These are phyloP conservation scores for Eucalyptus caleyi DNA, from an alignment of 345 rosid genomes.

Conservation along the genomic window DNA sequence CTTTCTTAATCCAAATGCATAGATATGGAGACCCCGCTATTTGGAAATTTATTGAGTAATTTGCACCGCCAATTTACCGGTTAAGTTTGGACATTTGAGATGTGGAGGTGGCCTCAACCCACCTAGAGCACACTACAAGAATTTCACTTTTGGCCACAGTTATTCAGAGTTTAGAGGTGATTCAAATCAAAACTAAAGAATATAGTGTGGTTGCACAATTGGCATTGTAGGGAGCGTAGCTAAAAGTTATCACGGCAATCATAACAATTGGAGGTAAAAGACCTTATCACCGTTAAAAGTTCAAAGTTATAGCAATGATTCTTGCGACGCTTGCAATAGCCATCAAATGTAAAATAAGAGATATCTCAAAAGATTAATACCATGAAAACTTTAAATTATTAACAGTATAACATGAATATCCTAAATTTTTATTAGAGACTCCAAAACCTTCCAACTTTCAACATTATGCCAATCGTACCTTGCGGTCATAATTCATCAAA, in stretches of 20 bases:
- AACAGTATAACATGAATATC: fast-evolving
- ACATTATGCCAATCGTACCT: background rate
- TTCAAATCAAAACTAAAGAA: background rate
- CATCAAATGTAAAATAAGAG: background rate
- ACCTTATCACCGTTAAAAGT: background rate
- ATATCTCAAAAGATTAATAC: background rate
- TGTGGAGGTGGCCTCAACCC: background rate
- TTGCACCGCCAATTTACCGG: background rate
- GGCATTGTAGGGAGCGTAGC: background rate
- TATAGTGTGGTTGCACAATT: background rate
- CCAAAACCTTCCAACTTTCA: background rate
- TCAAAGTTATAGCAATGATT: background rate
- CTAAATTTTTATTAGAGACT: background rate
- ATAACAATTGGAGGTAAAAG: background rate
- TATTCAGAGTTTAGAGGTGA: background rate
- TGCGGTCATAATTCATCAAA: background rate
- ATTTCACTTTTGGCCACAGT: background rate
- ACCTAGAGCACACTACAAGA: background rate
- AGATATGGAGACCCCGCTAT: background rate
- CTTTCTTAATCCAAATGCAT: background rate
- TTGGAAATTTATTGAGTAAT: background rate
- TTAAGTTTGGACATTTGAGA: background rate
- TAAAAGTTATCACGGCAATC: background rate
- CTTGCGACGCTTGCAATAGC: background rate
- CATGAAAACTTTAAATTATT: background rate